Conservation (phyloP, 2,329 filamentous ascomycete species). For the Cadophora sp. region DNA sequence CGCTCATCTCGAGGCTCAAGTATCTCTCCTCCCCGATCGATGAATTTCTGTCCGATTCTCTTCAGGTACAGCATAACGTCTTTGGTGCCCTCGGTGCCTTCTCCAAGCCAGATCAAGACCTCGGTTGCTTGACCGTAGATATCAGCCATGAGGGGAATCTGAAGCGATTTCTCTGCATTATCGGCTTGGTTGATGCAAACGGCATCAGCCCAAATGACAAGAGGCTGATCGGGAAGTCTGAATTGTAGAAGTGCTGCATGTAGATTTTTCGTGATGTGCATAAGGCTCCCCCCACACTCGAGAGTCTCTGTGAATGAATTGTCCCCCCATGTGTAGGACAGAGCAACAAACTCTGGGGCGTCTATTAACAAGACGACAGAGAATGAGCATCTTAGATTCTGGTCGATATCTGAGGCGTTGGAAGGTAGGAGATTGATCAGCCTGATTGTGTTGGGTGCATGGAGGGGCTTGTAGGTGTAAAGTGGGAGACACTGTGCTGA, state of each 20-base stretch:
- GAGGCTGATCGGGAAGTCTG: background rate
- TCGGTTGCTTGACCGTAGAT: slow-evolving; percentile 1
- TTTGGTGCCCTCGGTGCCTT: background rate
- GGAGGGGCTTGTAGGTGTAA: background rate
- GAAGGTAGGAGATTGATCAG: background rate
- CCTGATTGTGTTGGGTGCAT: background rate
- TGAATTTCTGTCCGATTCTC: background rate
- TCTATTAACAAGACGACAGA: background rate
- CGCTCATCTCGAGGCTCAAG: background rate
- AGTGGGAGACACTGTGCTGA: background rate
- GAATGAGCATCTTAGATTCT: background rate
- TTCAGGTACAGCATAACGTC: slow-evolving; percentile 4
- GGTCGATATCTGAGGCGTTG: background rate
- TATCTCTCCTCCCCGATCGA: background rate
- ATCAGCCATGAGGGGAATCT: slow-evolving; percentile 13
- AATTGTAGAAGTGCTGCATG: background rate
- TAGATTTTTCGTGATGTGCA: slow-evolving; percentile 9
- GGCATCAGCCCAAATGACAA: background rate
- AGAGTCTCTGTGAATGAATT: background rate
- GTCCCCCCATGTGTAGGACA: slow-evolving; percentile 8
- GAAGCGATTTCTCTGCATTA: background rate
- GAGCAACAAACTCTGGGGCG: background rate
- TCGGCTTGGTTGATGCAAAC: slow-evolving; percentile 5
- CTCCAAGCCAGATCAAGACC: slow-evolving; percentile 1
- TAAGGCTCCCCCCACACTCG: background rate